A percentile compares a stretch with the other conserved stretches of the same genome.
These are phyloP conservation scores for Linnemannia elongata DNA, from an alignment of 192 early-diverging fungal genomes.

Conservation along the genomic window DNA sequence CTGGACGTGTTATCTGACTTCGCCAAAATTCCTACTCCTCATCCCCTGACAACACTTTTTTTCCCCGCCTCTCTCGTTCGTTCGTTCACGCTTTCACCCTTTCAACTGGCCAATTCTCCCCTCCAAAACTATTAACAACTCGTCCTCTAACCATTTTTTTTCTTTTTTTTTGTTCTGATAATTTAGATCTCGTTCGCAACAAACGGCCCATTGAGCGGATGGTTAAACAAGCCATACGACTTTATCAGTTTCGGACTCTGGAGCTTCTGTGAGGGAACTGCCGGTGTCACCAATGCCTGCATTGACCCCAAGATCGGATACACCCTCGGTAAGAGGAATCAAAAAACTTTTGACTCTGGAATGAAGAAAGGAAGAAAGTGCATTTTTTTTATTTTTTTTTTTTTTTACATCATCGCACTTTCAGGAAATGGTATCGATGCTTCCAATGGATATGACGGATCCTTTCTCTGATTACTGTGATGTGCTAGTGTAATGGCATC, in stretches of 20 bases:
- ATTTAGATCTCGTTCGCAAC: constrained; percentile 20
- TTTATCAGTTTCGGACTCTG: constrained; percentile 39
- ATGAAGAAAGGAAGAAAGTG: not conserved
- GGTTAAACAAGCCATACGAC: constrained; percentile 28
- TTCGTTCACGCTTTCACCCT: too few species aligned
- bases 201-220: constrained; percentile 33
- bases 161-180: not conserved
- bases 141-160: too few species aligned
- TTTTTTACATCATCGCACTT: too few species aligned
- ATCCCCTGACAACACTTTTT: not conserved
- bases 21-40: not conserved
- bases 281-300: constrained; percentile 27
- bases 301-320: constrained; percentile 22
- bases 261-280: constrained; percentile 40
- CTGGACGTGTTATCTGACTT: too few species aligned
- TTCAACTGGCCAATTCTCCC: not conserved
- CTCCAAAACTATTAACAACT: too few species aligned
- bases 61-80: not conserved
- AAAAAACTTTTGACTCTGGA: not conserved
- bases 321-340: constrained; percentile 27
- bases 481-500: too few species aligned
- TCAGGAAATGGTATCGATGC: too few species aligned
- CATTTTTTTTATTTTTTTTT: too few species aligned
- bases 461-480: too few species aligned
- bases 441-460: too few species aligned